Conservation (phyloP, 495 filamentous ascomycete species). For the Gamarada debralockiae region DNA sequence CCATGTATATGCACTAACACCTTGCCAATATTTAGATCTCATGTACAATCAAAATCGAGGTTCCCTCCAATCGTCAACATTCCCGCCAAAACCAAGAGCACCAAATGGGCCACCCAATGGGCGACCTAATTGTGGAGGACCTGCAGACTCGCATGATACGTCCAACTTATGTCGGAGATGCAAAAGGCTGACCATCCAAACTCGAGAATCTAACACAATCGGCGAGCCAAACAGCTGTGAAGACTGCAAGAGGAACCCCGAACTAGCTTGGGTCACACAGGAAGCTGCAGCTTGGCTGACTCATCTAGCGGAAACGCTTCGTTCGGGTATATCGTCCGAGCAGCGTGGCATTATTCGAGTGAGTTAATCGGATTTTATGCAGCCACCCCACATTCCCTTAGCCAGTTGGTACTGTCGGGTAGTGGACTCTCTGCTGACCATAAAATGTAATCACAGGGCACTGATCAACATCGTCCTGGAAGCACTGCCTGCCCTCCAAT, state of each 20-base stretch:
- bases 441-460: constrained; percentile 11
- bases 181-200: constrained; percentile 15
- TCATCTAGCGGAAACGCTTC: constrained; percentile 21
- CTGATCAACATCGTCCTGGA: constrained; percentile 8
- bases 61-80: not conserved
- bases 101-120: not conserved
- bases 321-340: constrained; percentile 17
- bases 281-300: constrained; percentile 17
- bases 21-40: constrained; percentile 4
- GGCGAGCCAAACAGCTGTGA: constrained; percentile 8
- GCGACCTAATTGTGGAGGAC: not conserved
- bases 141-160: constrained; percentile 10
- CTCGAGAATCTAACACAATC: constrained; percentile 2
- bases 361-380: constrained; percentile 14
- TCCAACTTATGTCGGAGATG: constrained; percentile 17
- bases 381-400: constrained; percentile 1
- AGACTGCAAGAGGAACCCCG: constrained; percentile 13
- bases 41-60: not conserved
- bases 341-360: constrained; percentile 13
- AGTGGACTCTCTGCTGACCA: constrained; percentile 7
- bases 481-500: constrained; percentile 16
- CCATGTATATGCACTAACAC: constrained; percentile 2
- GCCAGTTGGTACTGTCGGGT: not conserved
- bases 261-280: constrained; percentile 14
- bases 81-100: not conserved